phyloP scores from a whole-genome alignment of 345 rosid genomes.

The Aegle marmelos region DNA sequence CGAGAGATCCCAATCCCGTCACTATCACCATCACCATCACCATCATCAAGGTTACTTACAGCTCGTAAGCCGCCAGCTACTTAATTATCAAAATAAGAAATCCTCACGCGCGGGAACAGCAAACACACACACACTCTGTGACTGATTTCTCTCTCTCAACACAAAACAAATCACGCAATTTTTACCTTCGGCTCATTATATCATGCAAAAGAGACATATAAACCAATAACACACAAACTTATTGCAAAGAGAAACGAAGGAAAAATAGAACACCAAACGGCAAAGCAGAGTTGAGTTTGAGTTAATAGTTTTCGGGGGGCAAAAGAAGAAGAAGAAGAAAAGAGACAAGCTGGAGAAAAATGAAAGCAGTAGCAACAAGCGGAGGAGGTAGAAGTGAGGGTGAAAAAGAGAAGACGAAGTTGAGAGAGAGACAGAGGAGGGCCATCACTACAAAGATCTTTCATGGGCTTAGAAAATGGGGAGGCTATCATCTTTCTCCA shows the following conservation, averaged over 20 bases:
- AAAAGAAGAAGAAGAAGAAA: not conserved
- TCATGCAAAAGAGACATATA: conserved; percentile 25
- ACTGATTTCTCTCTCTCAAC: not conserved
- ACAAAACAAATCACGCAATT: conserved; percentile 1
- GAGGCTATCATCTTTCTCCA: conserved; percentile 43
- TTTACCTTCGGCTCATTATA: not conserved
- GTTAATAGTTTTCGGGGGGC: not conserved
- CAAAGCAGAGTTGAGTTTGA: not conserved
- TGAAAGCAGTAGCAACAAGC: not conserved
- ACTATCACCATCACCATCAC: too few relatives aligned
- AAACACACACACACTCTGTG: too few relatives aligned
- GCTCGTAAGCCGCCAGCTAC: too few relatives aligned
- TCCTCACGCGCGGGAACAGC: too few relatives aligned
- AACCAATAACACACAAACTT: not conserved
- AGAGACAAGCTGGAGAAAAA: not conserved
- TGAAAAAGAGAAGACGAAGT: conserved; percentile 51
- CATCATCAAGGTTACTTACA: too few relatives aligned
- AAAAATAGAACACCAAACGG: too few relatives aligned
- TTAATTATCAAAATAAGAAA: too few relatives aligned
- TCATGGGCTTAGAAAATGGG: conserved; percentile 41
- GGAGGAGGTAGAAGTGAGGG: conserved; percentile 31
- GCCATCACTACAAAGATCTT: conserved; percentile 51
- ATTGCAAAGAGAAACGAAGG: too few relatives aligned
- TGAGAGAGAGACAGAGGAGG: conserved; percentile 50
- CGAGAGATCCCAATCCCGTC: too few relatives aligned